These are phyloP conservation scores for Thuja plicata DNA, from an alignment of 83 land plant genomes.

Conservation along the genomic window DNA sequence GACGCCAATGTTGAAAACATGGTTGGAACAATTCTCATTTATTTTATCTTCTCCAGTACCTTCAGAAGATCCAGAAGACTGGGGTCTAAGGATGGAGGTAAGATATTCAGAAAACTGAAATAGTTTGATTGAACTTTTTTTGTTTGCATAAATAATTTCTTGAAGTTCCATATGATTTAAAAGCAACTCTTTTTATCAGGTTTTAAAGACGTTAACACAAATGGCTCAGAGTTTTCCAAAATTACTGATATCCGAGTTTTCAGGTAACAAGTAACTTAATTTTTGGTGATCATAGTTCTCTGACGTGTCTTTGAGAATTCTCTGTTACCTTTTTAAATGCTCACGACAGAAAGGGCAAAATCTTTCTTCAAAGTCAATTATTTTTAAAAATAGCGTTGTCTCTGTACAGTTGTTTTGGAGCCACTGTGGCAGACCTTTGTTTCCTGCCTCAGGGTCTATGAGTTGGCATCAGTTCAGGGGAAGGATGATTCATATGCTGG, in stretches of 20 bases:
- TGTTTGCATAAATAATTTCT: background rate
- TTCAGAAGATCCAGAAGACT: conserved; percentile 89
- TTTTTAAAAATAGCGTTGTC: background rate
- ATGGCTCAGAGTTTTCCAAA: conserved; percentile 77
- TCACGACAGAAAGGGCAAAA: background rate
- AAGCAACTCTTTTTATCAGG: conserved; percentile 42
- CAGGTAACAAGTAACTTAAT: conserved; percentile 34
- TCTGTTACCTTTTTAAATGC: background rate
- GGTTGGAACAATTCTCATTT: conserved; percentile 83
- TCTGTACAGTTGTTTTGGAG: conserved; percentile 62
- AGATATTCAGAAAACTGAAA: conserved; percentile 4
- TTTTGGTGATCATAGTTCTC: background rate
- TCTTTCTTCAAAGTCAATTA: conserved; percentile 2
- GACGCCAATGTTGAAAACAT: conserved; percentile 75
- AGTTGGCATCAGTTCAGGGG: conserved; percentile 69
- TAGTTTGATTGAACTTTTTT: background rate
- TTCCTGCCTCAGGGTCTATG: conserved; percentile 71
- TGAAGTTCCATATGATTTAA: background rate
- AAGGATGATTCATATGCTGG: conserved; percentile 66
- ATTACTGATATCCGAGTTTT: conserved; percentile 52
- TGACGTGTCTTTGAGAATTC: background rate
- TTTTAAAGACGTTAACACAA: conserved; percentile 71
- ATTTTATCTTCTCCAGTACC: conserved; percentile 73
- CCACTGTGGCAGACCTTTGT: conserved; percentile 94
- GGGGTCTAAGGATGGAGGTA: conserved; percentile 96